These are phyloP conservation scores for Calonectria hawksworthii DNA, from an alignment of 2,329 filamentous ascomycete genomes.

Conservation along the genomic window DNA sequence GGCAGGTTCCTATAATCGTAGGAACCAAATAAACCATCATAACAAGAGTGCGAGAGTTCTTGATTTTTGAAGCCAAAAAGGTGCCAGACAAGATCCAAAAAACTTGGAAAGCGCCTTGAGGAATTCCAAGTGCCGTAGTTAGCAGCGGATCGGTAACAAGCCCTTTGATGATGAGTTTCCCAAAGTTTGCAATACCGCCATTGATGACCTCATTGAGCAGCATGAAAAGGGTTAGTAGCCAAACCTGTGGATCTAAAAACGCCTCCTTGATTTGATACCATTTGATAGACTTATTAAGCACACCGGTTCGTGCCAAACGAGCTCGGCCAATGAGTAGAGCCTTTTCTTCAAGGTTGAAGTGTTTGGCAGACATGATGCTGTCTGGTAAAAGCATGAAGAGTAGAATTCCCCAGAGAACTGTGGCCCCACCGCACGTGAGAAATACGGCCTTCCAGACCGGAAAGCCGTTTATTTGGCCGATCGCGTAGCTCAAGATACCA, in stretches of 20 bases:
- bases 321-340: constrained; percentile 72
- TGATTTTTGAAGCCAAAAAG: constrained; percentile 62
- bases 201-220: constrained; percentile 66
- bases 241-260: constrained; percentile 63
- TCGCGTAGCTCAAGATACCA: constrained; percentile 62
- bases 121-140: constrained; percentile 66
- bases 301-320: constrained; percentile 59
- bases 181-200: constrained; percentile 67
- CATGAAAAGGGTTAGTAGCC: constrained; percentile 67
- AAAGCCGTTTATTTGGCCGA: constrained; percentile 62
- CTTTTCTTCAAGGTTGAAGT: constrained; percentile 35
- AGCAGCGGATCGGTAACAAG: constrained; percentile 48
- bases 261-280: constrained; percentile 62
- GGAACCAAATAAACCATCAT: constrained; percentile 65
- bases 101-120: constrained; percentile 65
- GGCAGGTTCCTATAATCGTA: constrained; percentile 60
- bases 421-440: constrained; percentile 61
- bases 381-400: constrained; percentile 61
- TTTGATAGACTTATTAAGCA: constrained; percentile 62
- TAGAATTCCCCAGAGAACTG: constrained; percentile 60
- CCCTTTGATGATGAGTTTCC: constrained; percentile 65
- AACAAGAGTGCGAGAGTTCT: constrained; percentile 62
- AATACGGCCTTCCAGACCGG: constrained; percentile 66
- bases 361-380: constrained; percentile 52
- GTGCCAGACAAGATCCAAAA: constrained; percentile 65